These are phyloP conservation scores for Syzygium malaccense DNA, from an alignment of 441 rosid species.

Conservation along the genomic window DNA sequence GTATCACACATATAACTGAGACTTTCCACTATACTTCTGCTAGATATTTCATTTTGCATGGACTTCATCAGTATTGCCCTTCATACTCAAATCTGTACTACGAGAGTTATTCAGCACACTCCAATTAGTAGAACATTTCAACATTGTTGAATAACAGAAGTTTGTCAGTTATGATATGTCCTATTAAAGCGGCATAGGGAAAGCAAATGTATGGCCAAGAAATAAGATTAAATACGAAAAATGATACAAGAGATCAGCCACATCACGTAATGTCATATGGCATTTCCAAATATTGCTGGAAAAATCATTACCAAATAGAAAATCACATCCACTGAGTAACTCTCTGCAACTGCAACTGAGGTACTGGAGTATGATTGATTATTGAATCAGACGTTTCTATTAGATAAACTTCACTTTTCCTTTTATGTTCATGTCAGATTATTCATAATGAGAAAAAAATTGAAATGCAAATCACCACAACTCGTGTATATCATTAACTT, in stretches of 20 bases:
- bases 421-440: neutral
- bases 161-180: neutral
- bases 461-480: neutral
- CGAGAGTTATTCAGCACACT: neutral
- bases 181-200: neutral
- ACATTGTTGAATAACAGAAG: neutral
- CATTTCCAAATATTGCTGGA: neutral
- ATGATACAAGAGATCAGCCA: neutral
- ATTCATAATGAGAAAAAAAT: neutral
- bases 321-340: neutral
- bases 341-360: rapidly evolving
- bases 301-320: neutral
- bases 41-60: neutral
- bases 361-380: rapidly evolving
- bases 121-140: neutral
- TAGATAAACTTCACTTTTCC: neutral
- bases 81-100: rapidly evolving
- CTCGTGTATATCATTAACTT: neutral
- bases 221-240: neutral
- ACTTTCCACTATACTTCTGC: neutral
- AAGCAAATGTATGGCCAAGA: neutral
- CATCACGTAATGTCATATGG: neutral
- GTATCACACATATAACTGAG: neutral
- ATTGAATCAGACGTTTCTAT: neutral
- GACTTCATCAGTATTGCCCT: neutral